These are phyloP conservation scores for Globisporangium nunn DNA, from an alignment of 352 stramenopile species.

Conservation along the genomic window DNA sequence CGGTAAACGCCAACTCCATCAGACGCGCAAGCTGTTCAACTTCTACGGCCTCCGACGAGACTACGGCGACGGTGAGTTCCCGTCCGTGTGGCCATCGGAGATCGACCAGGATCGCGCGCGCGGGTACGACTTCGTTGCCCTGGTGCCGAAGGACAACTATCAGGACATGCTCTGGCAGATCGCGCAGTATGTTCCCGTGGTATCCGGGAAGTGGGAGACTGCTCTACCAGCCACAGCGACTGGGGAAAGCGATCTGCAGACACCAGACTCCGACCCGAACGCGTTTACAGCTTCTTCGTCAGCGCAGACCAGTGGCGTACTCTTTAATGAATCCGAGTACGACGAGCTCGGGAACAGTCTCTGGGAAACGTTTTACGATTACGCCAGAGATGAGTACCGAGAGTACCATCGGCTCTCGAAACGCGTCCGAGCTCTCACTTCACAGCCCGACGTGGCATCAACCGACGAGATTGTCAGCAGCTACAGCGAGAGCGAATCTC, in stretches of 20 bases:
- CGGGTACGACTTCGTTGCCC: slow-evolving; percentile 59
- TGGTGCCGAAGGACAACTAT: slow-evolving; percentile 50
- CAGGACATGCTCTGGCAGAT: slow-evolving; percentile 63
- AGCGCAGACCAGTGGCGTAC: slow-evolving; percentile 1
- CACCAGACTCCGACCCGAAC: not conserved
- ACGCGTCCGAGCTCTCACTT: slow-evolving; percentile 21
- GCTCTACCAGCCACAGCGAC: not conserved
- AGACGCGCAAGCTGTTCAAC: slow-evolving; percentile 84
- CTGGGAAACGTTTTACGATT: slow-evolving; percentile 70
- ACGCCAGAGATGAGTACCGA: slow-evolving; percentile 38
- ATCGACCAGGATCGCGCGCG: slow-evolving; percentile 67
- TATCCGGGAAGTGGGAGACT: slow-evolving; percentile 25
- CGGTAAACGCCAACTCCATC: slow-evolving; percentile 69
- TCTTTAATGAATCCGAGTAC: slow-evolving; percentile 38
- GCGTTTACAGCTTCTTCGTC: not conserved
- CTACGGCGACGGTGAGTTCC: slow-evolving; percentile 88
- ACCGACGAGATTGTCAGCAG: not conserved
- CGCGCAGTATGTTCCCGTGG: slow-evolving; percentile 42
- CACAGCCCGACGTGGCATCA: not conserved
- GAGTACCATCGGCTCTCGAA: slow-evolving; percentile 70
- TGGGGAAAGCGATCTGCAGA: not conserved
- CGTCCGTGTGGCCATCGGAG: slow-evolving; percentile 86
- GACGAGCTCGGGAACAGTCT: slow-evolving; percentile 48
- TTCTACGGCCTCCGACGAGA: slow-evolving; percentile 89
- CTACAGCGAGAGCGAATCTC: not conserved